These are phyloP conservation scores for Neobulgaria alba DNA, from an alignment of 2,329 filamentous ascomycete genomes.

Conservation along the genomic window DNA sequence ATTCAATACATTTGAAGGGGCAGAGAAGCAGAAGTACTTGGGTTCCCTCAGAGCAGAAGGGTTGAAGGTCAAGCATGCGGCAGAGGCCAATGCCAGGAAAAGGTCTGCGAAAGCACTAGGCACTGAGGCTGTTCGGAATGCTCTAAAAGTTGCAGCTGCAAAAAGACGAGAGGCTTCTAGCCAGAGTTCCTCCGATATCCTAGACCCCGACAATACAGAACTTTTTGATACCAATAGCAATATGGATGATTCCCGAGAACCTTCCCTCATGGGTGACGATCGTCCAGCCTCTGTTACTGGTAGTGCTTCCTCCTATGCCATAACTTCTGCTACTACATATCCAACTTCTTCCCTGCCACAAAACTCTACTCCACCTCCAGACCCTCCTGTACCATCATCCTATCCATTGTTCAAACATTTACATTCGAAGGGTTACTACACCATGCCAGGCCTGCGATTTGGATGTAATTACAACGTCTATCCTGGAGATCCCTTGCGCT, in stretches of 20 bases:
- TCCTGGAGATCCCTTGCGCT: constrained; percentile 86
- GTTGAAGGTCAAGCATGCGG: constrained; percentile 40
- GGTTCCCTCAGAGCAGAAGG: constrained; percentile 38
- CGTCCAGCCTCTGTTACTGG: constrained; percentile 29
- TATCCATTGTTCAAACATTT: constrained; percentile 77
- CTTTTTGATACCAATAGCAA: not conserved
- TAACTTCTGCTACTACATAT: constrained; percentile 39
- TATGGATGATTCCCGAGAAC: not conserved
- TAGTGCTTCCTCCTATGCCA: constrained; percentile 21
- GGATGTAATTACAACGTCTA: constrained; percentile 93
- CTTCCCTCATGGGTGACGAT: constrained; percentile 22
- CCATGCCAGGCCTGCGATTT: constrained; percentile 87
- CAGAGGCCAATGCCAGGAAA: constrained; percentile 22
- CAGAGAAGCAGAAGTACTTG: constrained; percentile 55
- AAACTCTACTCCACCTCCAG: constrained; percentile 17
- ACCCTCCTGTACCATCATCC: constrained; percentile 39
- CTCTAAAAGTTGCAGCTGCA: constrained; percentile 19
- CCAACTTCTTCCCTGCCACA: constrained; percentile 28
- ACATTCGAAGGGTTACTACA: constrained; percentile 71
- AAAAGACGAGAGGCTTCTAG: constrained; percentile 12
- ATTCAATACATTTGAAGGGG: constrained; percentile 49
- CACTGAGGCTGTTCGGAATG: not conserved
- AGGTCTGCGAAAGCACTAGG: constrained; percentile 18
- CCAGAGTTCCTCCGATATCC: not conserved
- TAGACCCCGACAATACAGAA: not conserved